phyloP scores from a whole-genome alignment of 129 eudicot genomes.

The Lonicera japonica region DNA sequence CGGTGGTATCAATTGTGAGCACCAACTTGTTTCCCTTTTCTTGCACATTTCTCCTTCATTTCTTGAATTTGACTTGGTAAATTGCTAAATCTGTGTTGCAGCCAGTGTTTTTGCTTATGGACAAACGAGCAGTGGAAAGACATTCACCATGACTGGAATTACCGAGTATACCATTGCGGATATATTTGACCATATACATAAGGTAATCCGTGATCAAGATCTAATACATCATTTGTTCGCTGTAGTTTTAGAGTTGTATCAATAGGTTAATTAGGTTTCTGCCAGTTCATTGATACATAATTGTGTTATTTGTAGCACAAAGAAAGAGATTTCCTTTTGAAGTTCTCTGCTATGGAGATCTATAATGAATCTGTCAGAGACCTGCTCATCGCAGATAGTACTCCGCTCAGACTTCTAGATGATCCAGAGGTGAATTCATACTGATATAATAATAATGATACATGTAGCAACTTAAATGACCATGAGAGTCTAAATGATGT shows the following conservation, averaged over 20 bases:
- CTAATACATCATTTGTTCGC: neutral
- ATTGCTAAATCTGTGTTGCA: constrained; percentile 20
- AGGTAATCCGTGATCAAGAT: constrained; percentile 41
- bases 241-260: too few species aligned
- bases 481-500: too few species aligned
- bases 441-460: neutral
- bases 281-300: constrained; percentile 9
- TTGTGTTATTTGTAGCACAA: constrained; percentile 49
- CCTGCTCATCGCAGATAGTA: constrained; percentile 59
- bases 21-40: neutral
- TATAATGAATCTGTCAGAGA: constrained; percentile 94
- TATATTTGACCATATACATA: constrained; percentile 72
- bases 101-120: constrained; percentile 97
- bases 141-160: constrained; percentile 92
- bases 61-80: constrained; percentile 4
- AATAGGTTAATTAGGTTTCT: neutral
- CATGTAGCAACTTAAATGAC: too few species aligned
- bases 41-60: neutral
- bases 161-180: constrained; percentile 86
- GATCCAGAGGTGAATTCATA: constrained; percentile 82
- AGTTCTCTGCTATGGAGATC: constrained; percentile 94
- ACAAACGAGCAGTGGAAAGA: constrained; percentile 99
- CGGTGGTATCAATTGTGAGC: constrained; percentile 86
- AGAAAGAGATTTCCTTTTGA: constrained; percentile 76
- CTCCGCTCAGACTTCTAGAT: constrained; percentile 85